Percentiles rank a stretch among this genome's conserved stretches.
phyloP scores from a whole-genome alignment of 2,329 filamentous ascomycete species.

The Zymoseptoria crescenta region DNA sequence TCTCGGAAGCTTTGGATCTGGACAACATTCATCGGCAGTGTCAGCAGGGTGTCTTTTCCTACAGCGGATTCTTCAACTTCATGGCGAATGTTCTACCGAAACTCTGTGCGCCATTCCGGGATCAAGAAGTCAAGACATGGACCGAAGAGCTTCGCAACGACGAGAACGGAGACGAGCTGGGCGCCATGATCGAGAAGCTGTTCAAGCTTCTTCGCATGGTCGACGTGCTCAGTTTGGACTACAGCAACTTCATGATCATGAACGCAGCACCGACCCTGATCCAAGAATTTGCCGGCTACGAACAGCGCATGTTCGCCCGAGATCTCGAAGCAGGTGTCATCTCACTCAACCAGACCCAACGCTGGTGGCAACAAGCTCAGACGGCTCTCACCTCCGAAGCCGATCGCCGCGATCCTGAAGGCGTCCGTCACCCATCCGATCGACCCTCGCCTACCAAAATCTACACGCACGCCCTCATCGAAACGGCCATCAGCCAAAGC shows the following conservation, averaged over 20 bases:
- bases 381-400: slow-evolving; percentile 58
- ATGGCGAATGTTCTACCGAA: slow-evolving; percentile 69
- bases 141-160: slow-evolving; percentile 45
- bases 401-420: slow-evolving; percentile 61
- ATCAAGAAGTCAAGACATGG: slow-evolving; percentile 64
- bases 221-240: slow-evolving; percentile 70
- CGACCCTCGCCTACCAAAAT: slow-evolving; percentile 61
- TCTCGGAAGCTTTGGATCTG: slow-evolving; percentile 66
- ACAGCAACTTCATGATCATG: slow-evolving; percentile 72
- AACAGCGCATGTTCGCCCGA: slow-evolving; percentile 62
- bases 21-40: slow-evolving; percentile 65
- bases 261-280: slow-evolving; percentile 64
- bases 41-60: slow-evolving; percentile 65
- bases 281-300: slow-evolving; percentile 63
- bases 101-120: slow-evolving; percentile 73
- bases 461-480: slow-evolving; percentile 67
- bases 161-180: slow-evolving; percentile 36
- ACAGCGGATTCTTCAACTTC: slow-evolving; percentile 70
- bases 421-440: slow-evolving; percentile 53
- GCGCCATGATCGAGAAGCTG: slow-evolving; percentile 65
- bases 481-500: slow-evolving; percentile 62
- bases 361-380: slow-evolving; percentile 59
- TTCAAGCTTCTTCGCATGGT: slow-evolving; percentile 69
- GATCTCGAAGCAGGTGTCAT: slow-evolving; percentile 52
- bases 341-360: slow-evolving; percentile 52